These are phyloP conservation scores for Pestalotiopsis fici DNA, from an alignment of 2,329 filamentous ascomycete genomes.

Conservation along the genomic window DNA sequence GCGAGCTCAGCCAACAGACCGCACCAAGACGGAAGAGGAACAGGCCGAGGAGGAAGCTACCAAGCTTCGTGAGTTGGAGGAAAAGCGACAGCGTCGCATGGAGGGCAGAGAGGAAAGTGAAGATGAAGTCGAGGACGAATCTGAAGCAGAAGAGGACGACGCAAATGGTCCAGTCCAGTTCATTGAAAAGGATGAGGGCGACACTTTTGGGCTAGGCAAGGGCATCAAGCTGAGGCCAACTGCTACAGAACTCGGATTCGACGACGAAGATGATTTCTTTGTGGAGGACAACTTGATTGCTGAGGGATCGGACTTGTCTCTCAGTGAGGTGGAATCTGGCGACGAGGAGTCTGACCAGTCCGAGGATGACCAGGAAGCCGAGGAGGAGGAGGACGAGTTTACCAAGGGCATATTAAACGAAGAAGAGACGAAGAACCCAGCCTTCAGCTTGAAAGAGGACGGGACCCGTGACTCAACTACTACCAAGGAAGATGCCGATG, in stretches of 20 bases:
- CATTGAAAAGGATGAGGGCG: constrained; percentile 46
- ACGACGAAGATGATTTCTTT: constrained; percentile 93
- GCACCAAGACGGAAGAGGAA: constrained; percentile 91
- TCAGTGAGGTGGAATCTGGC: constrained; percentile 11
- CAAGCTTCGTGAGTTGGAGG: constrained; percentile 78
- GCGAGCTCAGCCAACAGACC: constrained; percentile 80
- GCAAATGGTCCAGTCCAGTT: constrained; percentile 19
- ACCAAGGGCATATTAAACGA: constrained; percentile 67
- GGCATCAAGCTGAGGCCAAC: constrained; percentile 60
- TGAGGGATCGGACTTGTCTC: constrained; percentile 38
- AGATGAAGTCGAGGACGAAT: constrained; percentile 35
- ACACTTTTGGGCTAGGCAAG: constrained; percentile 61
- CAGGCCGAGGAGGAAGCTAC: constrained; percentile 75
- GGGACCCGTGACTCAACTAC: constrained; percentile 42
- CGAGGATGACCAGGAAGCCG: constrained; percentile 42
- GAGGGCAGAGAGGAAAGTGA: constrained; percentile 64
- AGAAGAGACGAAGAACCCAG: constrained; percentile 54
- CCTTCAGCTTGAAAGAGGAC: constrained; percentile 40
- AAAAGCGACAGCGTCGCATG: constrained; percentile 84
- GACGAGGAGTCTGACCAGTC: constrained; percentile 51
- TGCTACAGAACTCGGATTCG: constrained; percentile 69
- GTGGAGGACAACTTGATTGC: constrained; percentile 89
- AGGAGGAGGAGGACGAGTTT: constrained; percentile 68
- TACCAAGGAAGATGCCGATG: constrained; percentile 48
- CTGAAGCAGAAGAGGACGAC: constrained; percentile 29